Evolutionary conservation across 2,329 filamentous ascomycete species (phyloP).

Genomic region (Geosmithia morbida): DNA sequence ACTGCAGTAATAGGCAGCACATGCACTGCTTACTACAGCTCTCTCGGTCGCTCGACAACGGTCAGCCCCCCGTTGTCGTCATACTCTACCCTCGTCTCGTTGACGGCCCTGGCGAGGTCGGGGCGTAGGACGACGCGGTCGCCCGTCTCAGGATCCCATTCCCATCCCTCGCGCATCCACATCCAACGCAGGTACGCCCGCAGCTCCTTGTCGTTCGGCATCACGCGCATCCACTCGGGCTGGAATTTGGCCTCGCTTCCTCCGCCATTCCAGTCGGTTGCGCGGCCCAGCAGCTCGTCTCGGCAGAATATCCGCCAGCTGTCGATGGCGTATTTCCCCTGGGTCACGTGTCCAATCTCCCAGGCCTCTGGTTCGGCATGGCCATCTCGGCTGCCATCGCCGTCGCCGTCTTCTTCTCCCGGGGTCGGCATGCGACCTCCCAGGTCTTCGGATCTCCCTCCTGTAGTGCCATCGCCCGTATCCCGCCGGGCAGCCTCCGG

Average conservation of each 20-base stretch:
- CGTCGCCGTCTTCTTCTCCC: neutral
- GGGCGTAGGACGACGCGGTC: constrained; percentile 36
- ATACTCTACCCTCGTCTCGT: constrained; percentile 41
- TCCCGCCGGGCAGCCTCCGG: too few relatives aligned
- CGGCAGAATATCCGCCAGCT: constrained; percentile 91
- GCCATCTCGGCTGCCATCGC: neutral
- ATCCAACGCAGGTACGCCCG: constrained; percentile 77
- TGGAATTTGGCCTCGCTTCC: constrained; percentile 42
- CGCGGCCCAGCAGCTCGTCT: constrained; percentile 55
- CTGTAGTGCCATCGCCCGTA: too few relatives aligned
- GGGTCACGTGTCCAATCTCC: constrained; percentile 77
- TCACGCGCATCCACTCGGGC: constrained; percentile 82
- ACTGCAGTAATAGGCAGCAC: too few relatives aligned
- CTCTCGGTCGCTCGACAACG: neutral
- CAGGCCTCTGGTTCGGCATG: constrained; percentile 34
- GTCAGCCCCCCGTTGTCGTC: constrained; percentile 32
- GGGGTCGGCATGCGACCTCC: neutral
- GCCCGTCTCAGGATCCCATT: constrained; percentile 65
- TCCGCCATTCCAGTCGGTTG: constrained; percentile 51
- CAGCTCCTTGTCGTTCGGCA: constrained; percentile 78
- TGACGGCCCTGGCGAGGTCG: constrained; percentile 40
- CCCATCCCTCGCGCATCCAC: constrained; percentile 78
- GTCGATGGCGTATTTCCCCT: constrained; percentile 72
- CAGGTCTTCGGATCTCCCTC: too few relatives aligned
- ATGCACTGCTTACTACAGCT: too few relatives aligned